Conservation (phyloP, 768 basidiomycete genomes). For the Hericium erinaceus region DNA sequence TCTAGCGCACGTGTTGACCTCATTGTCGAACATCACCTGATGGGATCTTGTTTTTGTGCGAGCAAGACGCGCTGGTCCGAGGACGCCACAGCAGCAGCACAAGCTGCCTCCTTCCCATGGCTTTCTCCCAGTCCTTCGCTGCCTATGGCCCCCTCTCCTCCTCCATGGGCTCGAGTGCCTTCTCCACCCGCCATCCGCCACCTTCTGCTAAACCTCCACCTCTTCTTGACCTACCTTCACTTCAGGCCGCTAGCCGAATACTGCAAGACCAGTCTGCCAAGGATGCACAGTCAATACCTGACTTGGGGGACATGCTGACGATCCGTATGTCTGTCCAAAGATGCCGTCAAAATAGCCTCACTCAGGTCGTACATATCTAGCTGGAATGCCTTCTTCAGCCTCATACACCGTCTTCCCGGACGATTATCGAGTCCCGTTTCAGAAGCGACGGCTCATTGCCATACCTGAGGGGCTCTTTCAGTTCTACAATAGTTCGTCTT, state of each 20-base stretch:
- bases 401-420: slow-evolving; percentile 71
- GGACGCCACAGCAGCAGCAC: neutral
- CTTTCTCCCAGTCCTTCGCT: neutral
- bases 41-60: neutral
- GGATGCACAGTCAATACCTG: slow-evolving; percentile 68
- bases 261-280: slow-evolving; percentile 62
- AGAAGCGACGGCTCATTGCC: slow-evolving; percentile 66
- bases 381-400: slow-evolving; percentile 60
- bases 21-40: neutral
- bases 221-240: slow-evolving; percentile 46
- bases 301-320: slow-evolving; percentile 59
- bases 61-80: too few species aligned
- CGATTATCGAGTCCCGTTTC: slow-evolving; percentile 70
- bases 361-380: slow-evolving; percentile 23
- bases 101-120: neutral
- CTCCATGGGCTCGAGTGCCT: neutral
- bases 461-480: slow-evolving; percentile 74
- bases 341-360: neutral
- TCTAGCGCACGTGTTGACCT: neutral
- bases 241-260: slow-evolving; percentile 59
- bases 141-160: neutral
- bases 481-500: slow-evolving; percentile 57
- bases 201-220: slow-evolving; percentile 14
- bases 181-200: neutral
- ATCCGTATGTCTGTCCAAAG: slow-evolving; percentile 31